These are phyloP conservation scores for Aspergillus fijiensis DNA, from an alignment of 2,329 filamentous ascomycete genomes.

Conservation along the genomic window DNA sequence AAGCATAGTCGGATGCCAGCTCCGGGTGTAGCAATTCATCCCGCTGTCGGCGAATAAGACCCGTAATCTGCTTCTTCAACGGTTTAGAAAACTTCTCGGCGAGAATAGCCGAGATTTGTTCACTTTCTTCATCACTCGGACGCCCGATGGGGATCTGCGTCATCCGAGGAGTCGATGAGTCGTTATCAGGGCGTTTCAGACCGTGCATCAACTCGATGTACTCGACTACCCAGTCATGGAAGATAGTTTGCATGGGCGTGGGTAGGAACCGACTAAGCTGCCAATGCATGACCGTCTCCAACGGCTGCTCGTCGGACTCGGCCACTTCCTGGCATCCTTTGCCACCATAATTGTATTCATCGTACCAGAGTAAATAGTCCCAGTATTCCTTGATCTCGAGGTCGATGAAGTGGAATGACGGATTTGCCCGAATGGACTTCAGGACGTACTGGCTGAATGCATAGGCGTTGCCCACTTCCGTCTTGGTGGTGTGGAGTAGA, in stretches of 20 bases:
- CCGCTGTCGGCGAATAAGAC: conserved; percentile 80
- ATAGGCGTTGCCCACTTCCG: conserved; percentile 93
- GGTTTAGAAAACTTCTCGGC: conserved; percentile 84
- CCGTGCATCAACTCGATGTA: conserved; percentile 93
- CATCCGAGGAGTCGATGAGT: conserved; percentile 58
- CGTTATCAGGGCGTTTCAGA: conserved; percentile 70
- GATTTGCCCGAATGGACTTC: conserved; percentile 93
- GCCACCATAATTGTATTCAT: conserved; percentile 97
- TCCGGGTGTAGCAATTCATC: conserved; percentile 87
- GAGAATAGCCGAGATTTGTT: conserved; percentile 64
- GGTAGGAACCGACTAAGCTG: conserved; percentile 91
- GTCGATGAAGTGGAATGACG: conserved; percentile 95
- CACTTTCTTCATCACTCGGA: conserved; percentile 59
- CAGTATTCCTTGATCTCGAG: conserved; percentile 98
- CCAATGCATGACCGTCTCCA: conserved; percentile 98
- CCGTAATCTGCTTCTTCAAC: conserved; percentile 81
- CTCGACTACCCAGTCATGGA: conserved; percentile 90
- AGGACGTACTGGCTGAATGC: conserved; percentile 97
- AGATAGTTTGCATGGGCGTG: conserved; percentile 72
- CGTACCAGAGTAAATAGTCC: conserved; percentile 99
- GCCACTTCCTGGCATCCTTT: conserved; percentile 83
- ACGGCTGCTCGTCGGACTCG: conserved; percentile 70
- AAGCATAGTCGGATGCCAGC: conserved; percentile 80
- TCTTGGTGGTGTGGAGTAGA: conserved; percentile 91
- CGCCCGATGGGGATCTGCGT: conserved; percentile 63